A percentile compares a stretch with the other conserved stretches of the same genome.
These are phyloP conservation scores for Venturia pyrina DNA, from an alignment of 2,329 filamentous ascomycete species.

Conservation along the genomic window DNA sequence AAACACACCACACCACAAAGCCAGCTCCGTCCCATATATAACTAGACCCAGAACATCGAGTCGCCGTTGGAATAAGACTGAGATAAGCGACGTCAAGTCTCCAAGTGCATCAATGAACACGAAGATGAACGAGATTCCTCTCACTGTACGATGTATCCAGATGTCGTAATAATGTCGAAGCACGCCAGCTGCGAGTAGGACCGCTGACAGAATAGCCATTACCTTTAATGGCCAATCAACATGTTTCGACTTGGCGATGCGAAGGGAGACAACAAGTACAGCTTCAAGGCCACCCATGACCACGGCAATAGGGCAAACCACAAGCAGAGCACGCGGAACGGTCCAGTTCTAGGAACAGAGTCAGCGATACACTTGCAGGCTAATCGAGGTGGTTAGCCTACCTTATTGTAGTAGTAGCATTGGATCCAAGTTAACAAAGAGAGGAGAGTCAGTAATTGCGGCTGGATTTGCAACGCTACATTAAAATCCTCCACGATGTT, in stretches of 20 bases:
- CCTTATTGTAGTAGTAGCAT: constrained; percentile 44
- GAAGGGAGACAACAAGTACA: constrained; percentile 48
- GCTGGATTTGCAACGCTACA: constrained; percentile 44
- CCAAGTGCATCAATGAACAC: constrained; percentile 60
- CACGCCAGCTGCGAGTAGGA: constrained; percentile 55
- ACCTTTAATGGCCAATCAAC: constrained; percentile 52
- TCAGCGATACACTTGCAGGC: neutral
- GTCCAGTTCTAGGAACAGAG: constrained; percentile 39
- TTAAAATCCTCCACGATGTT: constrained; percentile 46
- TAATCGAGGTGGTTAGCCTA: constrained; percentile 8
- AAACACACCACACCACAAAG: constrained; percentile 58
- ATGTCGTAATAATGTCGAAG: constrained; percentile 62
- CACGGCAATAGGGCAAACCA: constrained; percentile 42
- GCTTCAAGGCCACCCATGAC: constrained; percentile 51
- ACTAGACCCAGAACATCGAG: constrained; percentile 53
- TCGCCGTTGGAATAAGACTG: constrained; percentile 50
- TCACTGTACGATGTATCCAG: constrained; percentile 53
- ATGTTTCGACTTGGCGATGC: constrained; percentile 33
- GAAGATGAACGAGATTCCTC: constrained; percentile 64
- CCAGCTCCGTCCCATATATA: constrained; percentile 57
- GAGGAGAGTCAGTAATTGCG: constrained; percentile 44
- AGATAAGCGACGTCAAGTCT: constrained; percentile 56
- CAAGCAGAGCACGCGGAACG: constrained; percentile 35
- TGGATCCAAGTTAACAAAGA: constrained; percentile 46
- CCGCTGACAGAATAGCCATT: constrained; percentile 57